A percentile compares a stretch with the other conserved stretches of the same genome.
Conservation (phyloP, 1,284 basidiomycete species). For the Fomitopsis palustris region DNA sequence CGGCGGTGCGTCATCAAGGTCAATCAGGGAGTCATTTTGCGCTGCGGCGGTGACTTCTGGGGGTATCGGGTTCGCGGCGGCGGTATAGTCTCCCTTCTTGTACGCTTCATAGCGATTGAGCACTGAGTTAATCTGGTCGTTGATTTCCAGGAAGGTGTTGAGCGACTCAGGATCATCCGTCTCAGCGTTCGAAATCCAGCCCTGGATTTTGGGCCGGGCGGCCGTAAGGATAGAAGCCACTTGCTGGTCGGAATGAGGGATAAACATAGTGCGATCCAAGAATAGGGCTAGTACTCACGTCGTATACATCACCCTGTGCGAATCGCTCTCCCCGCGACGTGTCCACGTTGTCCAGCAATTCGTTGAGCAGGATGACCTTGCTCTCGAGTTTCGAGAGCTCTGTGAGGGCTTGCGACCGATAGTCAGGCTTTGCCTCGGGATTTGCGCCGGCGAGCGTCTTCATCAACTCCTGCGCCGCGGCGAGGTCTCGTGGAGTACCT, state of each 20-base stretch:
- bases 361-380: slow-evolving; percentile 91
- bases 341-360: slow-evolving; percentile 95
- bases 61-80: slow-evolving; percentile 64
- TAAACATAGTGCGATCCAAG: slow-evolving; percentile 1
- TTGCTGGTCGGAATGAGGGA: slow-evolving; percentile 52
- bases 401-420: slow-evolving; percentile 82
- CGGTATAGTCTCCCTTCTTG: slow-evolving; percentile 81
- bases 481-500: slow-evolving; percentile 93
- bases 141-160: slow-evolving; percentile 91
- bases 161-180: slow-evolving; percentile 82
- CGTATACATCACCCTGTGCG: slow-evolving; percentile 90
- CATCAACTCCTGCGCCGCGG: slow-evolving; percentile 97
- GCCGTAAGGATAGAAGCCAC: slow-evolving; percentile 80
- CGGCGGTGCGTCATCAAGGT: slow-evolving; percentile 57
- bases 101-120: slow-evolving; percentile 88
- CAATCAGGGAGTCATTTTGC: slow-evolving; percentile 58
- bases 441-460: slow-evolving; percentile 94
- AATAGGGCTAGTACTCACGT: slow-evolving; percentile 48
- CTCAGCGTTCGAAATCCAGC: slow-evolving; percentile 96
- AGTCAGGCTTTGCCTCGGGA: slow-evolving; percentile 92
- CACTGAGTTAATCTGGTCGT: slow-evolving; percentile 96
- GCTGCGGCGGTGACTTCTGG: slow-evolving; percentile 41
- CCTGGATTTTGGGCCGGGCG: slow-evolving; percentile 94
- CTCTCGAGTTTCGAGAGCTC: slow-evolving; percentile 95
- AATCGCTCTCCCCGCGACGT: slow-evolving; percentile 65